A percentile compares a stretch with the other conserved stretches of the same genome.
Conservation (phyloP, 164 flowering plant species). For the Liquidambar formosana region DNA sequence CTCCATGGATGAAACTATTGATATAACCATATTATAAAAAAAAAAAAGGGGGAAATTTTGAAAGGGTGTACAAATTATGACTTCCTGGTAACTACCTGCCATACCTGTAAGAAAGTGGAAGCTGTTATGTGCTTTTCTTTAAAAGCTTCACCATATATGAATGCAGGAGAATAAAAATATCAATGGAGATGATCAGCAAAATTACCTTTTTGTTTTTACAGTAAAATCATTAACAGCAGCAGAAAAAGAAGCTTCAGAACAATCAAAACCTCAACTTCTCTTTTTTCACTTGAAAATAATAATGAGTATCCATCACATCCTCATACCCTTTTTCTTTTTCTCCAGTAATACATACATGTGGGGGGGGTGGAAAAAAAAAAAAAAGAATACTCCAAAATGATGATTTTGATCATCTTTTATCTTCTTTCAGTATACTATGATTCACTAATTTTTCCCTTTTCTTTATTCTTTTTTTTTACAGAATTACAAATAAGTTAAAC, state of each 20-base stretch:
- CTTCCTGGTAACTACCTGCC: background rate
- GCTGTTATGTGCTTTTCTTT: background rate
- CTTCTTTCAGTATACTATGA: background rate
- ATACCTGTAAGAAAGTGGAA: background rate
- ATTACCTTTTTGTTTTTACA: constrained; percentile 1
- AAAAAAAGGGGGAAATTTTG: too few species aligned
- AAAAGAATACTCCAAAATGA: background rate
- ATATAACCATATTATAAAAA: too few species aligned
- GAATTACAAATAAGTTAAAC: background rate
- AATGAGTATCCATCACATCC: too few species aligned
- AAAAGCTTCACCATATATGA: background rate
- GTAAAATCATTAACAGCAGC: constrained; percentile 13
- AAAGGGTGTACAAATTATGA: too few species aligned
- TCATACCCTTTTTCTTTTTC: too few species aligned
- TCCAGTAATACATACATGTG: too few species aligned
- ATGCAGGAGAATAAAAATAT: background rate
- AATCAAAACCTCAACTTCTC: constrained; percentile 9
- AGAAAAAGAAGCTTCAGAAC: constrained; percentile 7
- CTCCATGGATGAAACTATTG: too few species aligned
- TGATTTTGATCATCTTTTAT: constrained; percentile 3
- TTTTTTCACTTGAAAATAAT: background rate
- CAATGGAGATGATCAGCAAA: background rate
- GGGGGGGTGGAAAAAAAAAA: too few species aligned
- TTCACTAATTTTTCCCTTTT: background rate
- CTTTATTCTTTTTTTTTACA: too few species aligned